phyloP scores from a whole-genome alignment of 2,329 filamentous ascomycete species.

The Colletotrichum paranaense region DNA sequence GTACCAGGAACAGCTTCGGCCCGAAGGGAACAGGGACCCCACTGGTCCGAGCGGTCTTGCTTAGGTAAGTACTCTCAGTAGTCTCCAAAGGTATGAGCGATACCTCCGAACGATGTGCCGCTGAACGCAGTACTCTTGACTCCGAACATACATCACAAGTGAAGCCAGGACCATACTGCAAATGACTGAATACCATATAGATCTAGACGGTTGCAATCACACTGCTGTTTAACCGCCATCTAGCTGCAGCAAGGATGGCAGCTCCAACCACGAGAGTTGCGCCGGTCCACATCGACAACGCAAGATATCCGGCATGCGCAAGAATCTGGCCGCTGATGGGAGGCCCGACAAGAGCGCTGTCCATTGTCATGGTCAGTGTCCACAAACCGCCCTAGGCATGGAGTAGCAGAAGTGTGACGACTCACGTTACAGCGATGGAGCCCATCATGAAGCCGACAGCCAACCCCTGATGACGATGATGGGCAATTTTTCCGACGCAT shows the following conservation, averaged over 20 bases:
- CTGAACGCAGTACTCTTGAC: no score
- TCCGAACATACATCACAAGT: no score
- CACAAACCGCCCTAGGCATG: no score
- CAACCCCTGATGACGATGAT: slow-evolving; percentile 50
- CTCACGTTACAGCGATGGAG: slow-evolving; percentile 54
- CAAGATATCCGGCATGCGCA: slow-evolving; percentile 50
- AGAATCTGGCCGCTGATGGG: slow-evolving; percentile 54
- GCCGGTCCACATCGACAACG: slow-evolving; percentile 51
- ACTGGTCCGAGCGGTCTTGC: no score
- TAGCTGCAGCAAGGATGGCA: slow-evolving; percentile 39
- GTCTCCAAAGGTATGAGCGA: no score
- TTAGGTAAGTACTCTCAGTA: no score
- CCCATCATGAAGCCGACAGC: slow-evolving; percentile 55
- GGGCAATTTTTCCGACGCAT: slow-evolving; percentile 55
- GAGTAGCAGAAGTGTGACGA: no score
- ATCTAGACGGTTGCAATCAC: background rate
- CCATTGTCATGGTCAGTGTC: background rate
- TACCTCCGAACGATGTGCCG: no score
- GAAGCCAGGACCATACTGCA: no score
- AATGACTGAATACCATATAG: no score
- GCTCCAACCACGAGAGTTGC: slow-evolving; percentile 46
- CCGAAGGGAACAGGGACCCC: no score
- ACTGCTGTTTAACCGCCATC: background rate
- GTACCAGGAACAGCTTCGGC: no score
- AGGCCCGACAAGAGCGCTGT: slow-evolving; percentile 51